Percentiles rank a stretch among this genome's conserved stretches.
Conservation (phyloP, 2,329 filamentous ascomycete genomes). For the Ciborinia camelliae region DNA sequence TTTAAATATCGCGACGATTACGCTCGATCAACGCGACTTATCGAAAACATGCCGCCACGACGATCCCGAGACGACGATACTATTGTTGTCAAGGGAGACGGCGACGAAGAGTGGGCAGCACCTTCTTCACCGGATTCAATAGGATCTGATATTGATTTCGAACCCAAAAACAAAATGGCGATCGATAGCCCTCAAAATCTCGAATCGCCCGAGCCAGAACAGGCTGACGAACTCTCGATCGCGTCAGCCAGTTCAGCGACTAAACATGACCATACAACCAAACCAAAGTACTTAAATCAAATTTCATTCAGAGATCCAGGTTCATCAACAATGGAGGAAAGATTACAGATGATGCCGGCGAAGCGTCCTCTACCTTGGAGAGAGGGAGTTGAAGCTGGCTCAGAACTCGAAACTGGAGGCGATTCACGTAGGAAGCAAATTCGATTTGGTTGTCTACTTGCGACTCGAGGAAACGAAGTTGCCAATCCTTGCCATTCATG, state of each 20-base stretch:
- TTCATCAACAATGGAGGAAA: conserved; percentile 34
- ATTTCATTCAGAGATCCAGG: conserved; percentile 15
- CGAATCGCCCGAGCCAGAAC: conserved; percentile 31
- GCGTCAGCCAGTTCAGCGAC: neutral
- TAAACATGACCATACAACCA: neutral
- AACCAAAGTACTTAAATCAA: conserved; percentile 17
- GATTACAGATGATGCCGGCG: conserved; percentile 35
- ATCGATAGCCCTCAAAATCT: conserved; percentile 31
- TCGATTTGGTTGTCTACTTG: conserved; percentile 36
- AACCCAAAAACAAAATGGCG: conserved; percentile 11
- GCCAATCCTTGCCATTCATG: conserved; percentile 32
- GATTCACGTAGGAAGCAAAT: conserved; percentile 37
- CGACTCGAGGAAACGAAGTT: conserved; percentile 34
- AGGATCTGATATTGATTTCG: conserved; percentile 21
- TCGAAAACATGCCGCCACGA: conserved; percentile 17
- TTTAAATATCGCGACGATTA: conserved; percentile 16
- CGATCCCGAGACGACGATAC: conserved; percentile 25
- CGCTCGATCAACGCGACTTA: conserved; percentile 3
- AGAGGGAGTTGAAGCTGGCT: conserved; percentile 33
- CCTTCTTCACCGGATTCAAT: conserved; percentile 29
- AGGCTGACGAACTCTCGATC: neutral
- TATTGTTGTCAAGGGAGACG: conserved; percentile 32
- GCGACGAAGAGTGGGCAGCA: conserved; percentile 27
- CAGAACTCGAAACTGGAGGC: conserved; percentile 36
- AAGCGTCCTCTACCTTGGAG: conserved; percentile 34